Evolutionary conservation across 2,329 filamentous ascomycete genomes (phyloP), one percentile per base, ranked within the genome.

Genomic region (Aspergillus bombycis): DNA sequence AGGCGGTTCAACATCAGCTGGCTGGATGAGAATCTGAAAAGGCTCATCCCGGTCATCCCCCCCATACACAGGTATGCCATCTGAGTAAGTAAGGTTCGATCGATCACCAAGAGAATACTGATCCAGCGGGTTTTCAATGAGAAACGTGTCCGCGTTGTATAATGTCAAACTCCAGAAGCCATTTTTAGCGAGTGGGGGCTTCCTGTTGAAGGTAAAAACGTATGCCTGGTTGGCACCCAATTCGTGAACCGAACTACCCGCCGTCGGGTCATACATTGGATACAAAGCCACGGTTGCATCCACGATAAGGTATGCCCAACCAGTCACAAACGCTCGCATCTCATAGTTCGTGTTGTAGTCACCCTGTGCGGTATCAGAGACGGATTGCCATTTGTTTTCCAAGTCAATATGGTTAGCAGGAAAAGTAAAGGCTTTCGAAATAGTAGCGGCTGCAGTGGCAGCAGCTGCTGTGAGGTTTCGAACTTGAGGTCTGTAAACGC

Each of bases 131-230:
- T 76, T 75, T 5, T 58, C 23, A 34, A 75, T 65, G 4, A 77
- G 65, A 21, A 65, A 68, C 28, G 67, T 61, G 4, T 67, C 56
- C 11, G 48, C 46, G 65, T 71, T 63, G 55, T 77, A 74, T 19
- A 67, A 62, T 0, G 71, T 70, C 58, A 75, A 11, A 62, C 70
- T 72, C 72, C 73, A 74, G 62, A 74, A 76, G 0, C 72, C 72
- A 19, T 32, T 32, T 12, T 36, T 14, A 8, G 23, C 43, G 2
- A 73, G 36, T 3, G 62, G 63, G 19, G 72, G 72, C 60, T 71
- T 71, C 21, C 68, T 58, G 10, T 38, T 41, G 56, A 73, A 74
- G 8, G 66, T 69, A 30, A 72, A 62, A 2, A 71, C 23, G 50
- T 71, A 70, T 4, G 66, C 64, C 57, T 73, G 38, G 46, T 67